Base-by-base conservation (phyloP, 495 filamentous ascomycete genomes). In the Rhizodiscina lignyota region DNA sequence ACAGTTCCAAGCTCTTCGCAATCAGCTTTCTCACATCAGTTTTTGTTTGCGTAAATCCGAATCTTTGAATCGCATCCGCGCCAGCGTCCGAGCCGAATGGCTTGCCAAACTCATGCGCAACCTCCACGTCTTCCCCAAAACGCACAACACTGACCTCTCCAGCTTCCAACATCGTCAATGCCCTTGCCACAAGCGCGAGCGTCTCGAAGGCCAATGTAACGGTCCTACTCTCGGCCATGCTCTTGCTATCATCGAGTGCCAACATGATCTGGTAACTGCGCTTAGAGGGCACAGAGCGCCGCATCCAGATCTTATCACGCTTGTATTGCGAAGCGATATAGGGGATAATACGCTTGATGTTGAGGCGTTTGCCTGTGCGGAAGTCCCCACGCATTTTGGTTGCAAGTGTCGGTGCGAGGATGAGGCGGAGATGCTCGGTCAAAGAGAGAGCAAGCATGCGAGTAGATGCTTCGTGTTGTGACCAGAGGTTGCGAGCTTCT, bases 301-400 rank as follows among this genome's bases (percentile, higher is more conserved):
- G 75, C 80, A 96, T 91, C 91, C 91, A 99, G 58, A 99, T 99
- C 62, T 96, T 96, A 68, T 99, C 91, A 40, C 87, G 80, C 68
- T 93, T 94, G 68, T 92, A 99, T 42, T 77, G 71, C 2, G 82
- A 91, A 3, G 91, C 91, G 43, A 99, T 96, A 61, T 96, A 99
- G 0, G 91, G 87, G 44, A 99, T 96, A 57, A 99, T 99, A 32
- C 86, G 81, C 54, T 93, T 94, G 61, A 99, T 91, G 58, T 96
- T 96, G 45, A 99, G 81, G 1, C 91, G 80, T 53, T 99, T 96
- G 35, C 91, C 91, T 0, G 91, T 96, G 48, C 87, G 81, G 67
- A 89, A 96, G 53, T 93, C 84, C 40, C 91, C 91, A 2, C 87
- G 84, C 47, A 96, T 77, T 50, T 94, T 99, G 30, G 91, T 93